A percentile compares a stretch with the other conserved stretches of the same genome.
phyloP scores from a whole-genome alignment of 768 basidiomycete genomes.

The Rickenella mellea region DNA sequence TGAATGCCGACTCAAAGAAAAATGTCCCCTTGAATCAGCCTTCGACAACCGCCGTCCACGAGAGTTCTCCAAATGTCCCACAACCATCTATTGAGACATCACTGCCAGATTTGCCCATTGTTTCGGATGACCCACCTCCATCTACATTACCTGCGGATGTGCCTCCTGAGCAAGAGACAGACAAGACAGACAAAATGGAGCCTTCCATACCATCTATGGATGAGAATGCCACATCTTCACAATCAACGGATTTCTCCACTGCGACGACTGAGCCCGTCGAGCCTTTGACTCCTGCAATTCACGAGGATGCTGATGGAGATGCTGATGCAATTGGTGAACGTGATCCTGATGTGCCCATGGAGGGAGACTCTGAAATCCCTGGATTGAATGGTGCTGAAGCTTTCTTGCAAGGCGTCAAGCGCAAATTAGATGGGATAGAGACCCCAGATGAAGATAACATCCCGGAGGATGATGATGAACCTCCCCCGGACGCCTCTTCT shows the following conservation, averaged over 20 bases:
- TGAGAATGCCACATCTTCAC: not conserved
- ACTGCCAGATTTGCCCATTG: no score
- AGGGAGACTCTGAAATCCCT: not conserved
- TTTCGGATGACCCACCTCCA: no score
- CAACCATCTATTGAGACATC: no score
- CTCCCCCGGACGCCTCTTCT: constrained; percentile 34
- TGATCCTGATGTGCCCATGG: constrained; percentile 11
- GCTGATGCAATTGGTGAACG: constrained; percentile 3
- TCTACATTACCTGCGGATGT: not conserved
- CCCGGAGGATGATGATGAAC: constrained; percentile 34
- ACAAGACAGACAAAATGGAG: constrained; percentile 18
- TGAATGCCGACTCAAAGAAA: no score
- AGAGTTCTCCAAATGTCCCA: no score
- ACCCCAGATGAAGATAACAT: constrained; percentile 9
- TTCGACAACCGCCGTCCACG: no score
- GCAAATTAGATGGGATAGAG: constrained; percentile 28
- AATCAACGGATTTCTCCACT: not conserved
- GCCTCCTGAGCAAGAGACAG: not conserved
- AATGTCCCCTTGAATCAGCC: not conserved
- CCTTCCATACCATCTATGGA: not conserved
- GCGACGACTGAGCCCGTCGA: not conserved
- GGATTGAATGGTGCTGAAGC: not conserved
- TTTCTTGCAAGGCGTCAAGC: constrained; percentile 30
- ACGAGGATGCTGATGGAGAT: constrained; percentile 14
- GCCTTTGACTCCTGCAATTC: constrained; percentile 4